Conservation (phyloP, 257 asterid species). For the Plectranthus barbatus region DNA sequence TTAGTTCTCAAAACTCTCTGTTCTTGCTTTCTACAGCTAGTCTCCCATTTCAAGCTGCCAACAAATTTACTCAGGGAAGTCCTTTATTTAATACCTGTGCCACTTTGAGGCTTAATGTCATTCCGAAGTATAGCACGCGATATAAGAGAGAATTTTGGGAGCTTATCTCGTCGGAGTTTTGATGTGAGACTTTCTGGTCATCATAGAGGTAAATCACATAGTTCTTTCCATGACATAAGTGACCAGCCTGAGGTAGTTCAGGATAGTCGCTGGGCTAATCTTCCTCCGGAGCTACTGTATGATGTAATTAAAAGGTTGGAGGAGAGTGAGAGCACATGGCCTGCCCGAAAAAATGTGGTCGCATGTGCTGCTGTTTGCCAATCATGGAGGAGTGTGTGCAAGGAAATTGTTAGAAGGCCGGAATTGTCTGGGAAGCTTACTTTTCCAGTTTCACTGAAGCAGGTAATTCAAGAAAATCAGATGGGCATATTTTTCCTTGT, state of each 20-base stretch:
- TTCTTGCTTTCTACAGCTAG: constrained; percentile 27
- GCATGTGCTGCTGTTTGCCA: constrained; percentile 88
- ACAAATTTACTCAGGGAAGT: neutral
- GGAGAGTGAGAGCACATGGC: too few species aligned
- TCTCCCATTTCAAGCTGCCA: constrained; percentile 17
- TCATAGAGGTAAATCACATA: constrained; percentile 64
- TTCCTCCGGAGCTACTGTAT: constrained; percentile 80
- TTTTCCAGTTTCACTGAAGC: constrained; percentile 86
- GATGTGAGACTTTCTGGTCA: constrained; percentile 65
- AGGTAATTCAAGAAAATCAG: constrained; percentile 33
- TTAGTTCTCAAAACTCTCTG: constrained; percentile 12
- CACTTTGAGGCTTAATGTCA: constrained; percentile 49
- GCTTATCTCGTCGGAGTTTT: constrained; percentile 74
- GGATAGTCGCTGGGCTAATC: constrained; percentile 82
- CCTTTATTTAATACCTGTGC: neutral
- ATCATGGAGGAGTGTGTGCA: constrained; percentile 87
- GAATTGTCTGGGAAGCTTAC: constrained; percentile 82
- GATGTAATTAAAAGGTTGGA: constrained; percentile 85
- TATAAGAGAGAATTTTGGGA: constrained; percentile 80
- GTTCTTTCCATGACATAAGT: constrained; percentile 53
- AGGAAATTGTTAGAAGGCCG: constrained; percentile 70
- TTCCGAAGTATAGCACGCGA: constrained; percentile 90
- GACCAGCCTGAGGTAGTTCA: constrained; percentile 61
- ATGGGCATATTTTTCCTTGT: neutral
- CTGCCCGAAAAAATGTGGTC: constrained; percentile 76